A percentile compares a stretch with the other conserved stretches of the same genome.
Conservation (phyloP, 176 grass and related monocot species). For the Saccharum spontaneum region DNA sequence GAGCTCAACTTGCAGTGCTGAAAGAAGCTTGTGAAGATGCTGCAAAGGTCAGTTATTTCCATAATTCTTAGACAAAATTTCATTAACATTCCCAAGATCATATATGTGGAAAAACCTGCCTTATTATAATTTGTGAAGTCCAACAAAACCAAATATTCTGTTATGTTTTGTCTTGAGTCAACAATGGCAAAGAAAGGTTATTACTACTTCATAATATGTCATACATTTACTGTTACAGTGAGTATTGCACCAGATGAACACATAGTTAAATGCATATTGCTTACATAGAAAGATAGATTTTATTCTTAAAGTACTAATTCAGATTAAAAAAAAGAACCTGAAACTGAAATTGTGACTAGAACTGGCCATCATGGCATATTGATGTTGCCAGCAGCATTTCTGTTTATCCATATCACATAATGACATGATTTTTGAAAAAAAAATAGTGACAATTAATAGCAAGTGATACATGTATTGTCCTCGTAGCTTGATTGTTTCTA, state of each 20-base stretch:
- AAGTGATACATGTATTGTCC: neutral
- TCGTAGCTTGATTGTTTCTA: neutral
- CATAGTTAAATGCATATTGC: neutral
- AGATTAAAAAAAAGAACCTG: neutral
- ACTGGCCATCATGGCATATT: neutral
- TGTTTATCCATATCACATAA: neutral
- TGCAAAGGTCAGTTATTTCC: conserved; percentile 58
- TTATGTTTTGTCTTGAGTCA: neutral
- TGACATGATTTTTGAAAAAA: neutral
- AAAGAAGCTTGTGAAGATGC: conserved; percentile 87
- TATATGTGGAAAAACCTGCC: neutral
- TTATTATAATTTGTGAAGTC: neutral
- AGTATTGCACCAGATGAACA: neutral
- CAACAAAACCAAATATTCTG: neutral
- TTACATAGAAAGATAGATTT: neutral
- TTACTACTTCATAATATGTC: conserved; percentile 2
- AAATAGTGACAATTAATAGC: neutral
- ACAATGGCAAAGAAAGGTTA: neutral
- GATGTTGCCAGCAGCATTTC: neutral
- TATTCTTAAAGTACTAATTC: too few relatives aligned
- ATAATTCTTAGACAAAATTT: neutral
- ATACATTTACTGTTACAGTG: neutral
- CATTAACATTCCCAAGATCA: neutral
- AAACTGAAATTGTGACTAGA: neutral
- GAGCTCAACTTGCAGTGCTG: conserved; percentile 82